Percentiles rank a stretch among this genome's conserved stretches.
Evolutionary conservation across 805 yeast species (phyloP).

Genomic region (Metschnikowia lunata): DNA sequence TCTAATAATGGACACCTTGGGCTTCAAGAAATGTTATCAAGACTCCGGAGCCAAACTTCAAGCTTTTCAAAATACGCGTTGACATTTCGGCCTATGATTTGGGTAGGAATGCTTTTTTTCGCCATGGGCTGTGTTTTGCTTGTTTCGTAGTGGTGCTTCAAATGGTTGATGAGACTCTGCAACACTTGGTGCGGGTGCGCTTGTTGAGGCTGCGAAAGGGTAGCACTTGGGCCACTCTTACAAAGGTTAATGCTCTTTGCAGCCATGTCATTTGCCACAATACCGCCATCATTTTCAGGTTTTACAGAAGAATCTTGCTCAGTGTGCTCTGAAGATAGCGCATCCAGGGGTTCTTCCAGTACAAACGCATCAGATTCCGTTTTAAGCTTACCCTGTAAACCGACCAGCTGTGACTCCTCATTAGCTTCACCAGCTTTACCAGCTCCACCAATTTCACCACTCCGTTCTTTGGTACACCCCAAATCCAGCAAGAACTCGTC

Average conservation of each 20-base stretch:
- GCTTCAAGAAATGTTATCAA: too few relatives aligned
- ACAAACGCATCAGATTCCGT: not conserved
- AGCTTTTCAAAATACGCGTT: slow-evolving; percentile 15
- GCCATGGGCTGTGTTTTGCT: slow-evolving; percentile 33
- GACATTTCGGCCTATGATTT: slow-evolving; percentile 28
- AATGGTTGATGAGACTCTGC: slow-evolving; percentile 20
- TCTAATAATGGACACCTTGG: too few relatives aligned
- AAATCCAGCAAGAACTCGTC: slow-evolving; percentile 17
- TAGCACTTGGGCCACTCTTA: not conserved
- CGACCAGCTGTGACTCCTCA: not conserved
- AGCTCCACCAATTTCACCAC: not conserved
- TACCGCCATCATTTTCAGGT: not conserved
- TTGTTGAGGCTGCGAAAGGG: not conserved
- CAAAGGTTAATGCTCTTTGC: not conserved
- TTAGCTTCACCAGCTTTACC: too few relatives aligned
- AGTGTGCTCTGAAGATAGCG: not conserved
- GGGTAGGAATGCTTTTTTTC: slow-evolving; percentile 29
- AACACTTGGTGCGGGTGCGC: slow-evolving; percentile 2
- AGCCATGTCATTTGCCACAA: not conserved
- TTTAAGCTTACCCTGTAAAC: not conserved
- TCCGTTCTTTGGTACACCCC: not conserved
- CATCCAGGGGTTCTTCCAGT: not conserved
- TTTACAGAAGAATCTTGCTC: not conserved
- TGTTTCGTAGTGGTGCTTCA: slow-evolving; percentile 28
- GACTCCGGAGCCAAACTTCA: slow-evolving; percentile 6